These are phyloP conservation scores for Wickerhamiella cacticola DNA, from an alignment of 805 yeast species.

Conservation along the genomic window DNA sequence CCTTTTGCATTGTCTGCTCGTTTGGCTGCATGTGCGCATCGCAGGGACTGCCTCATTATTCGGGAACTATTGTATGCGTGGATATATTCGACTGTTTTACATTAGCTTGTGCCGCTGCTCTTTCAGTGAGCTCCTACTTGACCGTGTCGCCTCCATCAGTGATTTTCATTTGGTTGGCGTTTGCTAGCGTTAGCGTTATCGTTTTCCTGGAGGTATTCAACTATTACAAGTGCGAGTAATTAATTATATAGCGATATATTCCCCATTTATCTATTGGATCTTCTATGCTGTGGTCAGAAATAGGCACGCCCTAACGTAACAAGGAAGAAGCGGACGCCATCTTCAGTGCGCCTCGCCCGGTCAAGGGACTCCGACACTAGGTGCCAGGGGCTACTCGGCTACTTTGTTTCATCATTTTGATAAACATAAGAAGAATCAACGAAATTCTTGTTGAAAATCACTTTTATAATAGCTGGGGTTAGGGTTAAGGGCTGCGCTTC, in stretches of 20 bases:
- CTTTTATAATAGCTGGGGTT: not conserved
- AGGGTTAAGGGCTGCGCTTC: conserved; percentile 9
- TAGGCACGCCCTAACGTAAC: conserved; percentile 20
- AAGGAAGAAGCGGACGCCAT: conserved; percentile 23
- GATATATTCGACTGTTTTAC: not conserved
- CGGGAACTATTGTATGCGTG: not conserved
- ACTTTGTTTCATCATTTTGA: conserved; percentile 22
- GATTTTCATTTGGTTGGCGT: not conserved
- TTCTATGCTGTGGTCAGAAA: conserved; percentile 7
- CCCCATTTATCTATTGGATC: too few relatives aligned
- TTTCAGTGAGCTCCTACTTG: not conserved
- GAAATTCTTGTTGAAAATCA: not conserved
- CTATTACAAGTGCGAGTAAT: not conserved
- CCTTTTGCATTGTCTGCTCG: not conserved
- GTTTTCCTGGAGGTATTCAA: not conserved
- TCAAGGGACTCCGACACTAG: conserved; percentile 24
- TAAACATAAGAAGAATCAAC: conserved; percentile 23
- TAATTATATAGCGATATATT: too few relatives aligned
- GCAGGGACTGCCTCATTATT: not conserved
- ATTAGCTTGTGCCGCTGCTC: not conserved
- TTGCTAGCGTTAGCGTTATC: not conserved
- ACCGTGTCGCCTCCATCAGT: not conserved
- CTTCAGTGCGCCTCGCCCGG: conserved; percentile 27
- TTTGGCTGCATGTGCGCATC: not conserved
- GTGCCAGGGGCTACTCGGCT: conserved; percentile 22